phyloP scores from a whole-genome alignment of 441 rosid species.

The Croton setiger region DNA sequence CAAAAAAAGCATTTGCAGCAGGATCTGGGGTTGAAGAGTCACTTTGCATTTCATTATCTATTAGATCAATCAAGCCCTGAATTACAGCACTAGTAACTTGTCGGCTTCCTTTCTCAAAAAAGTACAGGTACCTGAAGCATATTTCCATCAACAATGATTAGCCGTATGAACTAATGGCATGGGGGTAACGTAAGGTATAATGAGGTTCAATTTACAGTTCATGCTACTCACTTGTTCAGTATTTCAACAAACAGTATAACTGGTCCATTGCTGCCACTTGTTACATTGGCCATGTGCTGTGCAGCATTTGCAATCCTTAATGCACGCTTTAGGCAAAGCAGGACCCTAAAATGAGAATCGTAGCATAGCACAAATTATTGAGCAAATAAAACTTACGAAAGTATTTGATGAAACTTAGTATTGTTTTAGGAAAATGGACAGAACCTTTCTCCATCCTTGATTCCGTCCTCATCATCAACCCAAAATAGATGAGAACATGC shows the following conservation, averaged over 20 bases:
- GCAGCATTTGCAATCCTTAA: constrained; percentile 93
- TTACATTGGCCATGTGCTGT: constrained; percentile 74
- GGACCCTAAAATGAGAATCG: constrained; percentile 46
- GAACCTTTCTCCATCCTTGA: constrained; percentile 95
- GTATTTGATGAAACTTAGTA: not conserved
- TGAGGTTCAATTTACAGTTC: not conserved
- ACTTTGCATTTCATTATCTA: constrained; percentile 66
- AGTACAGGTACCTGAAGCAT: constrained; percentile 68
- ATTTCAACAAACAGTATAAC: constrained; percentile 83
- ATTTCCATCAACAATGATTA: not conserved
- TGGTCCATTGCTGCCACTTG: constrained; percentile 75
- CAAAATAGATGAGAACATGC: constrained; percentile 96
- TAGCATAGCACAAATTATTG: constrained; percentile 4
- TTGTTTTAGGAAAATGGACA: not conserved
- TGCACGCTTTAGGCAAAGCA: constrained; percentile 91
- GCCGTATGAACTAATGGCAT: not conserved
- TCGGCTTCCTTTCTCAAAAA: constrained; percentile 83
- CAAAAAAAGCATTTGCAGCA: constrained; percentile 67
- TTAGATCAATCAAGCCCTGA: constrained; percentile 65
- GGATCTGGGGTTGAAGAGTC: constrained; percentile 58
- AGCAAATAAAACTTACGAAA: not conserved
- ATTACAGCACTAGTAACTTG: constrained; percentile 66
- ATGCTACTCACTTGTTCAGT: constrained; percentile 66
- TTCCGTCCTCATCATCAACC: constrained; percentile 77
- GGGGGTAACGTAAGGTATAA: too few relatives aligned